Base-by-base conservation (phyloP, 805 yeast species). In the Sporopachydermia quercuum region DNA sequence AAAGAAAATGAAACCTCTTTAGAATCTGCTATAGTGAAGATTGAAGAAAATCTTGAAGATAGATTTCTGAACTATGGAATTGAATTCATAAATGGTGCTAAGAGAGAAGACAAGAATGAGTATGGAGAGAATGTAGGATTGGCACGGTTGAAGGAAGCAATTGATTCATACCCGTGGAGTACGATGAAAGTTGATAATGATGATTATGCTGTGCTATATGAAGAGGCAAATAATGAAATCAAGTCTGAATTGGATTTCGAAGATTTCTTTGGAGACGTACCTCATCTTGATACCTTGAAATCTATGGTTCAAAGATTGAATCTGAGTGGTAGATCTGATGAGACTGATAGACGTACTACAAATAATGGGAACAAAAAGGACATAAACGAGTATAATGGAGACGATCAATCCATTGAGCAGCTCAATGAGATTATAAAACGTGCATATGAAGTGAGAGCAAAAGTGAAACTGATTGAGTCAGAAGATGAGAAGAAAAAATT, bases 361-460 rank as follows among this genome's bases (percentile, higher is more conserved):
- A n/a, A n/a, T n/a, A 23, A n/a, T 8, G 13, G 13, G 30, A 23
- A 23, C 30, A n/a, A 23, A 8, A 23, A 23, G n/a, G 30, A 23
- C 30, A 8, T n/a, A n/a, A n/a, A n/a, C 8, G 30, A 23, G 13
- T n/a, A n/a, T n/a, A n/a, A n/a, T n/a, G 30, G 30, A 8, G n/a
- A n/a, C 30, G 30, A 23, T n/a, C 13, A 8, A 8, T 8, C 30
- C n/a, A n/a, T 23, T 23, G 13, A 8, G 13, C 8, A n/a, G 8
- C n/a, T 23, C 8, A n/a, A 23, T n/a, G 30, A 23, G n/a, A 23
- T 23, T 8, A 23, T 23, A n/a, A 23, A 23, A 23, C 30, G 30
- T 23, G 30, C 30, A 23, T n/a, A 23, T 23, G 13, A 23, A 23
- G n/a, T 23, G 30, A 23, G 30, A n/a, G 30, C 30, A n/a, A 23